Conservation (phyloP, 352 stramenopile genomes). For the Thalassiosira oceanica region DNA sequence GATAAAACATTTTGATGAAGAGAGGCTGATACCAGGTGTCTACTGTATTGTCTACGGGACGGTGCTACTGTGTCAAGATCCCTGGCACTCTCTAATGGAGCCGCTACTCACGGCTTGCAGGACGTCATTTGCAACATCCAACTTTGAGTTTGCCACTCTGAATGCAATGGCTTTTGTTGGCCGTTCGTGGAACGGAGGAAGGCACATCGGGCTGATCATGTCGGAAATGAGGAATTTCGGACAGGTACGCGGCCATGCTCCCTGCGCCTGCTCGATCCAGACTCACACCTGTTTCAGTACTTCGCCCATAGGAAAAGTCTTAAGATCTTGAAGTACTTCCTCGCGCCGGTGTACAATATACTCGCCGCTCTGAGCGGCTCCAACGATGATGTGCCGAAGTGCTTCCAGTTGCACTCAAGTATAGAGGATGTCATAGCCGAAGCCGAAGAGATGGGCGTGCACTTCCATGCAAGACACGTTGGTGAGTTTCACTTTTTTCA, state of each 20-base stretch:
- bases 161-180: slow-evolving; percentile 19
- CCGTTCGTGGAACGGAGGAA: slow-evolving; percentile 10
- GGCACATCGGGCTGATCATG: slow-evolving; percentile 11
- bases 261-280: no score
- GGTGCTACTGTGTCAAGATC: slow-evolving; percentile 17
- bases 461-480: no score
- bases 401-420: no score
- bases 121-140: slow-evolving; percentile 16
- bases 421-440: no score
- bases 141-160: slow-evolving; percentile 15
- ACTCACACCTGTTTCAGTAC: no score
- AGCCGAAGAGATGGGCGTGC: no score
- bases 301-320: no score
- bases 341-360: slow-evolving; percentile 9
- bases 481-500: no score
- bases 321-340: slow-evolving; percentile 17
- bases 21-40: slow-evolving; percentile 17
- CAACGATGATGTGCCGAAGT: no score
- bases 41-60: slow-evolving; percentile 18
- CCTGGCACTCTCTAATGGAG: slow-evolving; percentile 9
- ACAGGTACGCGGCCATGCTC: no score
- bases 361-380: slow-evolving; percentile 16
- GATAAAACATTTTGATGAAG: slow-evolving; percentile 6
- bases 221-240: slow-evolving; percentile 21
- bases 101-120: slow-evolving; percentile 23